Percentiles rank a stretch among this genome's conserved stretches.
Conservation (phyloP, 345 rosid species). For the Microcos paniculata region DNA sequence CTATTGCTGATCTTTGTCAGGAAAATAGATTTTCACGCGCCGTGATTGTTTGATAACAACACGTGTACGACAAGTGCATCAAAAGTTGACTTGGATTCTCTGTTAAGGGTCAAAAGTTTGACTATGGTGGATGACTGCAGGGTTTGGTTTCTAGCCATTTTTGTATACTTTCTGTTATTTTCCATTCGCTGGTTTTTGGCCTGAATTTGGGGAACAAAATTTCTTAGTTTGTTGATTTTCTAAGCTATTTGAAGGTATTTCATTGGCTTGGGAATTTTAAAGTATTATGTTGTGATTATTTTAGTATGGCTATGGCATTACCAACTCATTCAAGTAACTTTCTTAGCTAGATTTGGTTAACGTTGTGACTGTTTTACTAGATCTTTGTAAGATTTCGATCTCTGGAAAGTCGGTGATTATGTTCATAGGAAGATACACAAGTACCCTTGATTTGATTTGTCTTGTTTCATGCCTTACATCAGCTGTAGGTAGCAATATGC, state of each 20-base stretch:
- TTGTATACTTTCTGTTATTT: background rate
- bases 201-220: conserved; percentile 15
- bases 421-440: background rate
- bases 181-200: conserved; percentile 30
- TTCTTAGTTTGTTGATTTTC: background rate
- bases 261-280: background rate
- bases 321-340: background rate
- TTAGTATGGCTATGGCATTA: conserved; percentile 1
- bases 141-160: background rate
- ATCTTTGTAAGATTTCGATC: background rate
- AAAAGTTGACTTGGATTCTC: background rate
- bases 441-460: background rate
- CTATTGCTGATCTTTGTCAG: conserved; percentile 25
- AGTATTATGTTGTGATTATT: background rate
- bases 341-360: background rate
- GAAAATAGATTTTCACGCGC: conserved; percentile 6
- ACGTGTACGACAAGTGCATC: conserved; percentile 1
- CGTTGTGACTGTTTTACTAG: too few species aligned
- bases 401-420: background rate
- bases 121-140: background rate
- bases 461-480: background rate
- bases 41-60: background rate
- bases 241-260: background rate
- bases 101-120: conserved; percentile 6
- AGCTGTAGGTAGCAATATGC: background rate